A percentile compares a stretch with the other conserved stretches of the same genome.
These are phyloP conservation scores for Lathyrus oleraceus DNA, from an alignment of 306 rosid species.

Conservation along the genomic window DNA sequence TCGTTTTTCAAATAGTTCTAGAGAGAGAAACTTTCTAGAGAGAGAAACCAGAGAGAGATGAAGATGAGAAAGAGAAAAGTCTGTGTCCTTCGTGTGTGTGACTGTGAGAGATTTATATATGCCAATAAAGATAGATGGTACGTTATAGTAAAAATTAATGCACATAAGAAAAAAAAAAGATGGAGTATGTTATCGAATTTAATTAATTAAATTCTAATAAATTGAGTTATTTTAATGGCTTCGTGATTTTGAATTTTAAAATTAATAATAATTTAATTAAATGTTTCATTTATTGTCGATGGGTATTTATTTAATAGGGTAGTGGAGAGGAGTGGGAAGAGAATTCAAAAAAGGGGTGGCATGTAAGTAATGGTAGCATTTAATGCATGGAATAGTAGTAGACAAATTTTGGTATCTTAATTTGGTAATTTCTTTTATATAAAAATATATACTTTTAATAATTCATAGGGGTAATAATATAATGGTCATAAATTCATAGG, in stretches of 20 bases:
- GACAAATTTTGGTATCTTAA: conserved; percentile 41
- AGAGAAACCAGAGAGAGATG: conserved; percentile 1
- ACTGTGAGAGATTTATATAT: conserved; percentile 47
- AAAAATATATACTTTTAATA: no score
- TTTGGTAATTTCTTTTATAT: conserved; percentile 24
- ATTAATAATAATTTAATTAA: conserved; percentile 33
- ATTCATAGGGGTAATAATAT: no score
- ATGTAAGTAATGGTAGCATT: conserved; percentile 65
- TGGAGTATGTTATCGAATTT: conserved; percentile 18
- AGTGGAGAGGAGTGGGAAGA: conserved; percentile 64
- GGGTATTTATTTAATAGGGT: conserved; percentile 61
- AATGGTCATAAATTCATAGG: conserved; percentile 19
- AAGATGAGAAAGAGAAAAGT: not conserved
- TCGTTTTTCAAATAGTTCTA: not conserved
- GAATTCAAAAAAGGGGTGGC: conserved; percentile 62
- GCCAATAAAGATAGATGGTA: conserved; percentile 43
- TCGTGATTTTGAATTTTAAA: conserved; percentile 37
- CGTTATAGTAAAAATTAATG: conserved; percentile 38
- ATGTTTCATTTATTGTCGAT: conserved; percentile 52
- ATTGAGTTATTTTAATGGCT: conserved; percentile 24
- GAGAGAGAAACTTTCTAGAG: conserved; percentile 30
- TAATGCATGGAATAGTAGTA: conserved; percentile 49
- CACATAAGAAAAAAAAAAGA: not conserved
- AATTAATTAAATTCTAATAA: conserved; percentile 22
- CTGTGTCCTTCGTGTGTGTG: conserved; percentile 39